phyloP scores from a whole-genome alignment of 2,329 filamentous ascomycete species.

The Botryotinia narcissicola region DNA sequence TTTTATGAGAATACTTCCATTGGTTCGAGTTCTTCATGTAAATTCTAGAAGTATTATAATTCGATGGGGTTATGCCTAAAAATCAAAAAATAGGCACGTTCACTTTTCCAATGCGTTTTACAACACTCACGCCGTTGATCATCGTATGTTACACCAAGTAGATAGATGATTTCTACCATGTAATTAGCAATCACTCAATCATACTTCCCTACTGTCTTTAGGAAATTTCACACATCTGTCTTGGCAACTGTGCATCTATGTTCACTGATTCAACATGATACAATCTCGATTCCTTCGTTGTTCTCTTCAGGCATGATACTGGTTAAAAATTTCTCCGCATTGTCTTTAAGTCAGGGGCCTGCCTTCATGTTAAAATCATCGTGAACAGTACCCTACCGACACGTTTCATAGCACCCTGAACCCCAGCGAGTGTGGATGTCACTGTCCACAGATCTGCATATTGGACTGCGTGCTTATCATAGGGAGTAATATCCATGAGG shows the following conservation, averaged over 20 bases:
- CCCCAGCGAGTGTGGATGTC: conserved; percentile 1
- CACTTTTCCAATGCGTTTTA: background rate
- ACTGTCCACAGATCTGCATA: conserved; percentile 4
- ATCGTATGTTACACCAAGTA: background rate
- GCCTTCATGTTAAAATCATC: background rate
- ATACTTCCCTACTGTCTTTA: background rate
- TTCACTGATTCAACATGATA: background rate
- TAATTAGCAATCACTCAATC: background rate
- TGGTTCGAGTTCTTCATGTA: background rate
- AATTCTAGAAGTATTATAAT: background rate
- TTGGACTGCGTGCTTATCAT: conserved; percentile 9
- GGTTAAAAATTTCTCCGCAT: conserved; percentile 3
- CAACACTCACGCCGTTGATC: background rate
- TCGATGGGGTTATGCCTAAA: background rate
- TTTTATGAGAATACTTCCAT: background rate
- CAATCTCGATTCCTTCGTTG: background rate
- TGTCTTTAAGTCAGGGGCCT: background rate
- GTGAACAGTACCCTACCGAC: background rate
- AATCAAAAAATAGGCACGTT: background rate
- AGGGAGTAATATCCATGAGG: background rate
- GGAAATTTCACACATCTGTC: background rate
- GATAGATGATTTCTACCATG: background rate
- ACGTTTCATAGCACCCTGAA: conserved; percentile 3
- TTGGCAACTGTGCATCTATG: background rate
- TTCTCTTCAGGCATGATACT: background rate